Base-by-base conservation (phyloP, 768 basidiomycete genomes). In the Tulasnella sp. region DNA sequence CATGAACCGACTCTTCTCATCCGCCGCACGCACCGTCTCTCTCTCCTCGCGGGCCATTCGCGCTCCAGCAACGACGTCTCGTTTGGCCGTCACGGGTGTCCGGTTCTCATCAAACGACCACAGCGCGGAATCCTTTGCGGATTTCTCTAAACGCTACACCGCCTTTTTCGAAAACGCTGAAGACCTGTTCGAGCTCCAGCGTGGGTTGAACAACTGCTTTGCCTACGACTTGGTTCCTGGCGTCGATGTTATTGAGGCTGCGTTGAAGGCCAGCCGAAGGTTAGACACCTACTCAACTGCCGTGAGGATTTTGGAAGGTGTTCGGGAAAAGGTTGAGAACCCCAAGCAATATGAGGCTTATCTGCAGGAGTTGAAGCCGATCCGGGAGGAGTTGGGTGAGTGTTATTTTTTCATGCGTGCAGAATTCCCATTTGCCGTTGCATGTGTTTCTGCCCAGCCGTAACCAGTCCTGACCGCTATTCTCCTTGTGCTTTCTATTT, bases 181-280 rank as follows among this genome's bases (percentile, higher is more conserved):
- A 82, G 97, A 99, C 85, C 88, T 98, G 76, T 99, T 99, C 82
- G 97, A 99, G 87, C 92, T 99, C 79, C 97, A 99, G 85, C 93
- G 97, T 71, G 97, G 97, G 49, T 87, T 99, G 81, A 99, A 99
- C 88, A 99, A 99, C 88, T 98, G 96, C 86, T 99, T 99, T 83
- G 94, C 97, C 2, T 97, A 99, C 84, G 97, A 99, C 84, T 89
- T 97, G 79, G 96, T 97, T 17, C 95, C 95, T 5, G 89, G 93
- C 1, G 88, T 93, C 36, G 83, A 86, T 74, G 93, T 97, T 80
- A 85, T 96, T 74, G 94, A 96, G 85, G 92, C 93, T 78, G 94
- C 94, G 36, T 85, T 96, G 78, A 89, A 90, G 74, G 95, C 96
- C 76, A 89, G 93, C 29, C 87, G 97, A 79, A 89, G 96, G 79